These are phyloP conservation scores for Ophiostoma tasmaniense DNA, from an alignment of 2,329 filamentous ascomycete species.

Conservation along the genomic window DNA sequence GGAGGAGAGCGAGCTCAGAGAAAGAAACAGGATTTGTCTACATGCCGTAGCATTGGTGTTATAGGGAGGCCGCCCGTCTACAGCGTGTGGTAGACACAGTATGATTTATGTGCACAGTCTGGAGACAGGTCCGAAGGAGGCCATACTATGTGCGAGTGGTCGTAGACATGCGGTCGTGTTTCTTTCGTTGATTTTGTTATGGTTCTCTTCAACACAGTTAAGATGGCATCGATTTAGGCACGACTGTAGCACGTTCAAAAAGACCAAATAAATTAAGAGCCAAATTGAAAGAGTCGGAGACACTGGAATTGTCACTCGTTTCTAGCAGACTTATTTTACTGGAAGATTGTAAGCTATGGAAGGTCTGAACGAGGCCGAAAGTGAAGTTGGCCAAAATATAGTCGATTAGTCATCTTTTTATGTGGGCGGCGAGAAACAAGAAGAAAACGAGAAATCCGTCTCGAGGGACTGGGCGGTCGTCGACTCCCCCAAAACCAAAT, in stretches of 20 bases:
- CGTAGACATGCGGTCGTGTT: background rate
- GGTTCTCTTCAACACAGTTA: background rate
- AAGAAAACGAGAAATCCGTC: background rate
- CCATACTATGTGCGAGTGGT: background rate
- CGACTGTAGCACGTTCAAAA: background rate
- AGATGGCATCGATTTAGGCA: background rate
- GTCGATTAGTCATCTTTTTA: background rate
- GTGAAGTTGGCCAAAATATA: background rate
- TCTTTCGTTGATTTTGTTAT: background rate
- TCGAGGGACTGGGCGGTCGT: constrained; percentile 5
- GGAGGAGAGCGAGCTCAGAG: background rate
- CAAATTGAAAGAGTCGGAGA: too few species aligned
- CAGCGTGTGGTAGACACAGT: background rate
- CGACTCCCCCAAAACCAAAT: background rate
- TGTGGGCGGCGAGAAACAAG: background rate
- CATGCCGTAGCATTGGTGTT: background rate
- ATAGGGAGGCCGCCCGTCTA: background rate
- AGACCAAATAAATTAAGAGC: background rate
- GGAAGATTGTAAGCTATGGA: too few species aligned
- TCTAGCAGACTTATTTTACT: background rate
- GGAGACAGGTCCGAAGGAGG: background rate
- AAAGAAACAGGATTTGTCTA: background rate
- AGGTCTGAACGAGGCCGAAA: background rate
- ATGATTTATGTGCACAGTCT: background rate
- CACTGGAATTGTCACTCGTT: too few species aligned